Percentiles rank a stretch among this genome's conserved stretches.
Evolutionary conservation across 768 basidiomycete genomes (phyloP).

Genomic region (Psilocybe cubensis): DNA sequence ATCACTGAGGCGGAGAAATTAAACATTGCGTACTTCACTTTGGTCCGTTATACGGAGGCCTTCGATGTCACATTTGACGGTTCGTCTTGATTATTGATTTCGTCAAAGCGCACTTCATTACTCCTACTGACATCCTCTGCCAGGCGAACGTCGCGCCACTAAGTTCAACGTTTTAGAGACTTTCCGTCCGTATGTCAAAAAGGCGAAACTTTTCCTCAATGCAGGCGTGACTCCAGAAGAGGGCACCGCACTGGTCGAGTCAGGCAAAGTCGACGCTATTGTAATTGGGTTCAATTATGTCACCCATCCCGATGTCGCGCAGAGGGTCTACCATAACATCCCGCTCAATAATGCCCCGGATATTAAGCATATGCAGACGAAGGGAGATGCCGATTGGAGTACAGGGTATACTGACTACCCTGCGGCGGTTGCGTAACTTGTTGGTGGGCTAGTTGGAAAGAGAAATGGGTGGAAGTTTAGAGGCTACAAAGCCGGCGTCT

Average conservation of each 20-base stretch:
- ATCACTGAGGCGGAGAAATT: conserved; percentile 3
- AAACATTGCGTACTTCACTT: background rate
- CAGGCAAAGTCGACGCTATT: background rate
- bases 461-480: too few species aligned
- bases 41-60: background rate
- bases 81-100: background rate
- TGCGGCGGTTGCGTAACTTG: background rate
- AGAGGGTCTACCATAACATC: background rate
- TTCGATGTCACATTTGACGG: conserved; percentile 2
- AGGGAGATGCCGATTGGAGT: background rate
- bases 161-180: background rate
- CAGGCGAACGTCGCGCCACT: background rate
- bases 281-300: conserved; percentile 6
- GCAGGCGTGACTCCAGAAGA: conserved; percentile 1
- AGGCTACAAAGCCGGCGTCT: too few species aligned
- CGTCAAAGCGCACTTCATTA: background rate
- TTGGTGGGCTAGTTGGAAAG: background rate
- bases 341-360: conserved; percentile 2
- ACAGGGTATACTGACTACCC: conserved; percentile 6
- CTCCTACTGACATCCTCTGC: too few species aligned
- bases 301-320: background rate
- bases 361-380: conserved; percentile 2
- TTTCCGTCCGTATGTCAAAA: background rate
- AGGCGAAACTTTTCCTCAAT: conserved; percentile 1
- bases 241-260: background rate